Conservation (phyloP, 768 basidiomycete genomes). For the Mrakia frigida region DNA sequence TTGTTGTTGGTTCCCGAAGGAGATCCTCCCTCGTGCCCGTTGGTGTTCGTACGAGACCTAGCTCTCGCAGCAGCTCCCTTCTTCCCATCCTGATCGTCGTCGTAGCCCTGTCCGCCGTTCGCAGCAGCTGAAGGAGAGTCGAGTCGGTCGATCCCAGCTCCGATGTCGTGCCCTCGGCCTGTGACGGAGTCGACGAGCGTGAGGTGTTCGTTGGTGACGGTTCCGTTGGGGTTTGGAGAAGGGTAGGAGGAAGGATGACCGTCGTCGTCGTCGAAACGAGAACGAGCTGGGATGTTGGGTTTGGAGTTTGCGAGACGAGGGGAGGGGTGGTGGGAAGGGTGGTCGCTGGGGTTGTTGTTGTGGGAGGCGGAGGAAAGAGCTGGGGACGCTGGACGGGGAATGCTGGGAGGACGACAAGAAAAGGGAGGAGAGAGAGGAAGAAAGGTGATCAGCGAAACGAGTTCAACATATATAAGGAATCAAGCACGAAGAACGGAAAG, state of each 20-base stretch:
- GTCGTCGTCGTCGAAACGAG: constrained; percentile 6
- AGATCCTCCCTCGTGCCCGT: background rate
- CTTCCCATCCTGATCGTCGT: background rate
- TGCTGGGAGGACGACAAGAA: background rate
- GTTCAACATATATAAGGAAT: background rate
- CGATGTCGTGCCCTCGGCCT: constrained; percentile 9
- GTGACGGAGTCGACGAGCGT: constrained; percentile 28
- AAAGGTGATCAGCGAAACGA: background rate
- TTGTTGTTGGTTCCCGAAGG: too few species aligned
- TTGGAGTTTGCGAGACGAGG: constrained; percentile 5
- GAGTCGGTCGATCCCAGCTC: constrained; percentile 27
- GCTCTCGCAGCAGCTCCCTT: background rate
- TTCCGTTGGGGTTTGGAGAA: background rate
- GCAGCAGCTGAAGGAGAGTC: background rate
- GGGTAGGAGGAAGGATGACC: background rate
- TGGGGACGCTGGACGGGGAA: constrained; percentile 16
- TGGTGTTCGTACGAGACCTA: background rate
- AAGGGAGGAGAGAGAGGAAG: background rate
- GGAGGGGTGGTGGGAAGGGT: constrained; percentile 1
- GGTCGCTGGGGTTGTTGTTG: background rate
- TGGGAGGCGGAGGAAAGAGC: constrained; percentile 15
- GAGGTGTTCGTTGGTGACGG: constrained; percentile 16
- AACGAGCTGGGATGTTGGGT: background rate
- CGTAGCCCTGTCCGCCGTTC: background rate
- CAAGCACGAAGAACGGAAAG: background rate